Evolutionary conservation across 768 basidiomycete species (phyloP).

Genomic region (Calocybe indica): DNA sequence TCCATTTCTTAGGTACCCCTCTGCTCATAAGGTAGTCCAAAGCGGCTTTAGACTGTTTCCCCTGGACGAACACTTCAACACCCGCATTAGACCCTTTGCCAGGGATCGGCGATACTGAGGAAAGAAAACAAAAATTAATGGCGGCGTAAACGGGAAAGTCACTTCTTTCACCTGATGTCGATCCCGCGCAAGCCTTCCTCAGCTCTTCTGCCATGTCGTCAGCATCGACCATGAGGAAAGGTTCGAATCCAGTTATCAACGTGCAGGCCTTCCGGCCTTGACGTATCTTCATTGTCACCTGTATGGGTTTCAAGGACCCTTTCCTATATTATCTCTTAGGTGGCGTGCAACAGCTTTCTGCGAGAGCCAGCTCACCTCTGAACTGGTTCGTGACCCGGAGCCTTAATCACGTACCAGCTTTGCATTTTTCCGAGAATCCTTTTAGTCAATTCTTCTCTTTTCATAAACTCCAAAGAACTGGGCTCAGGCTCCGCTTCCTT

Average conservation of each 20-base stretch:
- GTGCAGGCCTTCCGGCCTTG: slow-evolving; percentile 77
- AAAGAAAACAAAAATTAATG: too few species aligned
- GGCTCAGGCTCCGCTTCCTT: slow-evolving; percentile 17
- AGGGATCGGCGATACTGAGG: slow-evolving; percentile 26
- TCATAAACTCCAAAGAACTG: slow-evolving; percentile 44
- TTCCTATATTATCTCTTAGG: slow-evolving; percentile 45
- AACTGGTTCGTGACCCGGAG: slow-evolving; percentile 48
- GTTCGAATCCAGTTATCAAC: slow-evolving; percentile 73
- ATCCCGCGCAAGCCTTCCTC: slow-evolving; percentile 68
- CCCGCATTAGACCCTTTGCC: slow-evolving; percentile 48
- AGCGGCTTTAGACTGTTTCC: slow-evolving; percentile 68
- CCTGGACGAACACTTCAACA: slow-evolving; percentile 78
- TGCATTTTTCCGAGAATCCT: slow-evolving; percentile 66
- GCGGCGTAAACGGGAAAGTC: too few species aligned
- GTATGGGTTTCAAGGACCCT: slow-evolving; percentile 66
- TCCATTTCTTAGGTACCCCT: slow-evolving; percentile 82
- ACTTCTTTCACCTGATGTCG: slow-evolving; percentile 55
- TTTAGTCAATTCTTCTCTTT: slow-evolving; percentile 56
- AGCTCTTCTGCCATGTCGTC: slow-evolving; percentile 78
- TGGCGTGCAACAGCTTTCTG: not conserved
- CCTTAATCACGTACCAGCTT: slow-evolving; percentile 60
- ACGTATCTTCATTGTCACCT: slow-evolving; percentile 63
- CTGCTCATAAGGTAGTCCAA: slow-evolving; percentile 58
- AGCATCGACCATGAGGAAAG: slow-evolving; percentile 58
- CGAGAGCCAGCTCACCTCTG: slow-evolving; percentile 43